These are phyloP conservation scores for Lactarius vividus DNA, from an alignment of 768 basidiomycete genomes.

Conservation along the genomic window DNA sequence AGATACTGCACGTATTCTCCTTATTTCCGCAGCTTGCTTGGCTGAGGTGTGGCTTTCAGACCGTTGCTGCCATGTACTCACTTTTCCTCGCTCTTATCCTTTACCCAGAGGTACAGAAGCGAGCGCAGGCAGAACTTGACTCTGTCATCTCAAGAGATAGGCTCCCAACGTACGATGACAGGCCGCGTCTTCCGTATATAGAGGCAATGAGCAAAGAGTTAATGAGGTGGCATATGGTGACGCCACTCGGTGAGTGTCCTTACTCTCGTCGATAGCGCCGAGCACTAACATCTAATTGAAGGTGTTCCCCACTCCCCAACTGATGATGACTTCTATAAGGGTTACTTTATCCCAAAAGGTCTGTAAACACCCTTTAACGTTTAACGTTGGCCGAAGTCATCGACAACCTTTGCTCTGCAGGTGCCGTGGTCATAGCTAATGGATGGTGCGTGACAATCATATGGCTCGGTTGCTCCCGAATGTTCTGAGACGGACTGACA, in stretches of 20 bases:
- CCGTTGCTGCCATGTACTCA: slow-evolving; percentile 24
- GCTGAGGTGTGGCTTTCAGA: not conserved
- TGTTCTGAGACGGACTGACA: not conserved
- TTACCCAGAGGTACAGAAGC: slow-evolving; percentile 30
- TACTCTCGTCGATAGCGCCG: not conserved
- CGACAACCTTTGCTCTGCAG: not conserved
- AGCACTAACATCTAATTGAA: not conserved
- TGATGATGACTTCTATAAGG: slow-evolving; percentile 1
- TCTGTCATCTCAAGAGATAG: slow-evolving; percentile 21
- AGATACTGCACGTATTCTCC: slow-evolving; percentile 7
- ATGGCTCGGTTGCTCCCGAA: not conserved
- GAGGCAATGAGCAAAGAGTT: slow-evolving; percentile 29
- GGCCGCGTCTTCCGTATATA: slow-evolving; percentile 19
- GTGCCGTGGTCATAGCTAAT: slow-evolving; percentile 27
- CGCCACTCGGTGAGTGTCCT: slow-evolving; percentile 23
- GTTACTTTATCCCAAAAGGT: not conserved
- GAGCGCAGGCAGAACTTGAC: slow-evolving; percentile 32
- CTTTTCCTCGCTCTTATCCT: slow-evolving; percentile 33
- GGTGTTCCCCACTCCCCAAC: slow-evolving; percentile 26
- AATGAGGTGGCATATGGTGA: slow-evolving; percentile 27
- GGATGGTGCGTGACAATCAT: slow-evolving; percentile 24
- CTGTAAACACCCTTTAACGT: slow-evolving; percentile 27
- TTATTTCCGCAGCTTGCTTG: not conserved
- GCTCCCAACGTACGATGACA: not conserved
- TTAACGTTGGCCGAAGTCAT: slow-evolving; percentile 12